These are phyloP conservation scores for Alternaria brassicae DNA, from an alignment of 2,329 filamentous ascomycete genomes.

Conservation along the genomic window DNA sequence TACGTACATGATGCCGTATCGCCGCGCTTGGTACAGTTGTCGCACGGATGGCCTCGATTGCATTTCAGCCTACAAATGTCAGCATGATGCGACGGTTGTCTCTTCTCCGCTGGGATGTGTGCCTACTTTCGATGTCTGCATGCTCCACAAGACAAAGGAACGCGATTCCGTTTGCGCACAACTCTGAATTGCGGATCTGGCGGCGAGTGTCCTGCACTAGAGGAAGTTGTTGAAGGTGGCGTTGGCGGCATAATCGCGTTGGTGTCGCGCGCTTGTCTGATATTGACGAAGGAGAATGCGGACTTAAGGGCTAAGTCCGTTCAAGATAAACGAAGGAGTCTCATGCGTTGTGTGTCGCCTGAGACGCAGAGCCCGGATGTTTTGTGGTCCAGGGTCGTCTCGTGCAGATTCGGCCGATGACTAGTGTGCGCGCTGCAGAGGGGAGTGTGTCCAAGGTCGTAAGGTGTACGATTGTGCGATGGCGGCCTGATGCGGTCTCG, in stretches of 20 bases:
- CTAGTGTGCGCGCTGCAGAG: slow-evolving; percentile 13
- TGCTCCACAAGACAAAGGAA: slow-evolving; percentile 89
- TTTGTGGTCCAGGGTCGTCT: slow-evolving; percentile 5
- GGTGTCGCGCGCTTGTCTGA: not conserved
- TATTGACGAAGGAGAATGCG: slow-evolving; percentile 20
- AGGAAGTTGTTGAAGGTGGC: slow-evolving; percentile 78
- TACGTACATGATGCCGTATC: slow-evolving; percentile 85
- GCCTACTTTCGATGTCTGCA: slow-evolving; percentile 88
- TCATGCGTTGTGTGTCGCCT: slow-evolving; percentile 11
- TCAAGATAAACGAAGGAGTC: slow-evolving; percentile 7
- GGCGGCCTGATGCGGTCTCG: slow-evolving; percentile 36
- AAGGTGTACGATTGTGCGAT: slow-evolving; percentile 15
- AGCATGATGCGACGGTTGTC: slow-evolving; percentile 16
- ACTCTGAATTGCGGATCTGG: slow-evolving; percentile 87
- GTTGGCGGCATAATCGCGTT: slow-evolving; percentile 70
- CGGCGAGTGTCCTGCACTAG: slow-evolving; percentile 78
- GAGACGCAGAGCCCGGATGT: not conserved
- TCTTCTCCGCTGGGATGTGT: not conserved
- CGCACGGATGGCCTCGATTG: slow-evolving; percentile 87
- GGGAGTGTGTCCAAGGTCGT: slow-evolving; percentile 23
- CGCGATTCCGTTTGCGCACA: slow-evolving; percentile 88
- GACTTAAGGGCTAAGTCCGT: slow-evolving; percentile 37
- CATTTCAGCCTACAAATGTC: slow-evolving; percentile 74
- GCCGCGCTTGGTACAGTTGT: slow-evolving; percentile 90
- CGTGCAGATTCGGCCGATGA: slow-evolving; percentile 11